These are phyloP conservation scores for Apiotrichum veenhuisii DNA, from an alignment of 1,284 basidiomycete genomes.

Conservation along the genomic window DNA sequence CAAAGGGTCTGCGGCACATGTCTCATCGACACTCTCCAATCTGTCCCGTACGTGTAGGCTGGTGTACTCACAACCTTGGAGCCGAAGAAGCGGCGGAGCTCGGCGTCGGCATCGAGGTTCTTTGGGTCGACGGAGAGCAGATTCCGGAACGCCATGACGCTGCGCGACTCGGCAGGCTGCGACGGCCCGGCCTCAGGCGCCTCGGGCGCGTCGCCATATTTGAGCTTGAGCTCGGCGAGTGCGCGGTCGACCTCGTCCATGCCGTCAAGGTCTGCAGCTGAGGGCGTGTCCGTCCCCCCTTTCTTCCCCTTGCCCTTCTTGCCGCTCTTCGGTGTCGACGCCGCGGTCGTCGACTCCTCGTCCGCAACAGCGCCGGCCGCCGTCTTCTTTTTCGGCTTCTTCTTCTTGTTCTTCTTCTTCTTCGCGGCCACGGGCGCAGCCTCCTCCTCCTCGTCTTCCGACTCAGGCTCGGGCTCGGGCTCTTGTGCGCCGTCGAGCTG, in stretches of 20 bases:
- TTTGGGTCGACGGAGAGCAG: conserved; percentile 71
- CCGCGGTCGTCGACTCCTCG: conserved; percentile 8
- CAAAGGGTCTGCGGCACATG: too few species aligned
- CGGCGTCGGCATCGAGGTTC: conserved; percentile 78
- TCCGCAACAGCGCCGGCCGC: conserved; percentile 11
- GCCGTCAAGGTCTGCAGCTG: conserved; percentile 49
- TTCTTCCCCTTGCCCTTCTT: conserved; percentile 52
- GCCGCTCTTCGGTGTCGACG: conserved; percentile 53
- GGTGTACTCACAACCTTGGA: conserved; percentile 67
- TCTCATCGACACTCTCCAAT: too few species aligned
- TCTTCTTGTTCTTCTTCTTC: conserved; percentile 50
- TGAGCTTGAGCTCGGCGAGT: conserved; percentile 71
- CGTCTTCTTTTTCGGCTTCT: conserved; percentile 41
- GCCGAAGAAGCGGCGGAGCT: conserved; percentile 88
- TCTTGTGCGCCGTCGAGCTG: conserved; percentile 22
- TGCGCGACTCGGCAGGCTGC: conserved; percentile 12
- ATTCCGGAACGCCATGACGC: conserved; percentile 43
- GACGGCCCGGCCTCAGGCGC: conserved; percentile 8
- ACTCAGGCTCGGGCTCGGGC: conserved; percentile 23
- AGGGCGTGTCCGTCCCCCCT: conserved; percentile 22
- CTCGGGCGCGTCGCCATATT: conserved; percentile 47
- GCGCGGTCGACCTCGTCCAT: conserved; percentile 77
- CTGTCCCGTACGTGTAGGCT: too few species aligned
- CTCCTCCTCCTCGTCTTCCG: conserved; percentile 31
- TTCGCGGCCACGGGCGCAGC: conserved; percentile 20